Percentiles rank a stretch among this genome's conserved stretches.
These are phyloP conservation scores for Sclerospora graminicola DNA, from an alignment of 352 stramenopile species.

Conservation along the genomic window DNA sequence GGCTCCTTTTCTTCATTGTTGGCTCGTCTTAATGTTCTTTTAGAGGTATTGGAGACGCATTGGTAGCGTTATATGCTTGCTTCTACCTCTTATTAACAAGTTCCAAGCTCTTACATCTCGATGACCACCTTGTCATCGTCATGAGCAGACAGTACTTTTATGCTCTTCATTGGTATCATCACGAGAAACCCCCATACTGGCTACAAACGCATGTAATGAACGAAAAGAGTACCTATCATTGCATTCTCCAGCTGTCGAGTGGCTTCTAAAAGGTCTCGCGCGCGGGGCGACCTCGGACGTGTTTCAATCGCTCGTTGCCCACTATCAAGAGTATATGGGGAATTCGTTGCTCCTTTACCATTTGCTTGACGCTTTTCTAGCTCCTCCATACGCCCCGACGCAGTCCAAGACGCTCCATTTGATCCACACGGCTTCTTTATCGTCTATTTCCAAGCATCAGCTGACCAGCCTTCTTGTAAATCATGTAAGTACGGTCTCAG, in stretches of 20 bases:
- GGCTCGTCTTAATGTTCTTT: too few relatives aligned
- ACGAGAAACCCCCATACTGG: constrained; percentile 40
- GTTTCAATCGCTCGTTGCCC: constrained; percentile 57
- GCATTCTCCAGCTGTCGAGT: constrained; percentile 83
- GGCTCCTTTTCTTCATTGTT: too few relatives aligned
- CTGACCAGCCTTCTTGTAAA: constrained; percentile 61
- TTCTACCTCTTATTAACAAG: constrained; percentile 73
- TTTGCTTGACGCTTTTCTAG: constrained; percentile 66
- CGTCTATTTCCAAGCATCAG: constrained; percentile 49
- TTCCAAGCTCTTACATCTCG: constrained; percentile 42
- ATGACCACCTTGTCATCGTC: constrained; percentile 26
- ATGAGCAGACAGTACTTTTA: constrained; percentile 85
- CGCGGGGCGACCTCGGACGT: constrained; percentile 27
- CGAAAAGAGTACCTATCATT: constrained; percentile 52
- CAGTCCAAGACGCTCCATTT: constrained; percentile 52
- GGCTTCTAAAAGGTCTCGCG: constrained; percentile 70
- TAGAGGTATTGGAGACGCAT: constrained; percentile 82
- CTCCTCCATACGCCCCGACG: constrained; percentile 42
- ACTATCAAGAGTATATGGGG: constrained; percentile 77
- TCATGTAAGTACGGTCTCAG: constrained; percentile 33
- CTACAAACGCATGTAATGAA: constrained; percentile 43
- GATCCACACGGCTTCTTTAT: constrained; percentile 46
- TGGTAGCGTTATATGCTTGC: constrained; percentile 80
- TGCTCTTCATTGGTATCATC: constrained; percentile 62
- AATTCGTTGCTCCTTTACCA: constrained; percentile 87